These are phyloP conservation scores for Claviceps digitariae DNA, from an alignment of 2,329 filamentous ascomycete species.

Conservation along the genomic window DNA sequence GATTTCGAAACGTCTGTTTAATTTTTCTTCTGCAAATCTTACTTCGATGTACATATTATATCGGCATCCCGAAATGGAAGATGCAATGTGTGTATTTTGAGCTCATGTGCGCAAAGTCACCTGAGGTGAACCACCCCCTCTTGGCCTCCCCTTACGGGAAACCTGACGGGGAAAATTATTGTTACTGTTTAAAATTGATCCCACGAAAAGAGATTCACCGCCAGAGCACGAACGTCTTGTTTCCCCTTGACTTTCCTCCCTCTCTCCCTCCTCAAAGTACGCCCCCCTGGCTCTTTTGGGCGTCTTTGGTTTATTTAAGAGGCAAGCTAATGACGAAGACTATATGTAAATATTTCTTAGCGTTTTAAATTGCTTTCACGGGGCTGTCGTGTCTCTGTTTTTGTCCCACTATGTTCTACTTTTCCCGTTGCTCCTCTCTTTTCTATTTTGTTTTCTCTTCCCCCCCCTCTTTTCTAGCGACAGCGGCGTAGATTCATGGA, in stretches of 20 bases:
- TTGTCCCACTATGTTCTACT: too few species aligned
- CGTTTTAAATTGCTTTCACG: too few species aligned
- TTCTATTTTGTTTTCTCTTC: too few species aligned
- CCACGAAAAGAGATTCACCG: neutral
- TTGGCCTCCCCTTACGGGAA: too few species aligned
- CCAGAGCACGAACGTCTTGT: neutral
- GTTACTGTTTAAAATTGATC: neutral
- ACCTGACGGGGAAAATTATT: neutral
- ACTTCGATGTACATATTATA: conserved; percentile 5
- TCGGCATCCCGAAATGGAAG: neutral
- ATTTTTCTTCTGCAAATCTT: neutral
- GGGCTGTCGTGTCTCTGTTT: too few species aligned
- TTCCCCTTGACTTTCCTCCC: neutral
- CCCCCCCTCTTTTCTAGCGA: too few species aligned
- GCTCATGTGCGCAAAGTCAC: neutral
- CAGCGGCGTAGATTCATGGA: too few species aligned
- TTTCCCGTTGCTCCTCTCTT: too few species aligned
- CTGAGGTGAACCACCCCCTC: too few species aligned
- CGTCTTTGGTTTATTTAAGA: neutral
- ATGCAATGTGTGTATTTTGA: conserved; percentile 2
- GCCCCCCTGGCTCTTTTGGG: neutral
- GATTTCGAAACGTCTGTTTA: neutral
- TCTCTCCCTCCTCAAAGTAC: too few species aligned
- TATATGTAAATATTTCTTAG: neutral
- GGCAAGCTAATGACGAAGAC: conserved; percentile 2